Base-by-base conservation (phyloP, 192 early-diverging fungal species). In the Pilobolus umbonatus region DNA sequence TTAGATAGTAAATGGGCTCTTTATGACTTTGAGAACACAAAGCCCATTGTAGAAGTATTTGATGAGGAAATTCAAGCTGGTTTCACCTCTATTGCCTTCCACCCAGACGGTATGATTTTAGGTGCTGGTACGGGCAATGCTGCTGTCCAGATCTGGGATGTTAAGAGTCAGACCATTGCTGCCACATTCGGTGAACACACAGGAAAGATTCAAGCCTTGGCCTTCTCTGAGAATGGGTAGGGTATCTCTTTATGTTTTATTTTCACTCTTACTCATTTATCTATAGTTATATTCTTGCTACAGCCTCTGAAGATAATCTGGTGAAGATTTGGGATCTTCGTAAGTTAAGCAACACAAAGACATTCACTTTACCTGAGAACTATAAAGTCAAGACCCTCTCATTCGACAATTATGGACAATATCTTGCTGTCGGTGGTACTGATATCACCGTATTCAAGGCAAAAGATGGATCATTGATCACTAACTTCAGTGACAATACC, bases 321-420 rank as follows among this genome's bases (percentile, higher is more conserved):
- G 91, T 94, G 5, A 85, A 85, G 50, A 67, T 96, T 47, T 98
- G 96, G 96, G 95, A 98, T 78, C 78, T 98, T 52, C 82, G 96
- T 60, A 98, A 95, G 40, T 77, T 94, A 35, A 76, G 76, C 43
- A 76, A 81, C 54, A 73, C 85, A 49, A 78, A 91, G 44, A 85
- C 78, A 30, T 68, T 92, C 29, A 75, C 80, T 47, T 56, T 91
- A 50, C 76, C 69, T n/a, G 78, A 77, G 7, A 68, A 65, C 0
- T 74, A 75, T 5, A 70, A 81, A 17, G 75, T 91, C 22, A 71
- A 75, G 24, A 65, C 74, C n/a, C 79, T 88, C 24, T 62, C 73
- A 12, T 98, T 91, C 71, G 96, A 98, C 59, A 74, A 78, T 40
- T 88, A 85, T 44, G 94, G 88, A 24, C 86, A 90, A 53, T 98